Percentiles rank a stretch among this genome's conserved stretches.
Conservation (phyloP, 257 asterid genomes). For the Anisodus tanguticus region DNA sequence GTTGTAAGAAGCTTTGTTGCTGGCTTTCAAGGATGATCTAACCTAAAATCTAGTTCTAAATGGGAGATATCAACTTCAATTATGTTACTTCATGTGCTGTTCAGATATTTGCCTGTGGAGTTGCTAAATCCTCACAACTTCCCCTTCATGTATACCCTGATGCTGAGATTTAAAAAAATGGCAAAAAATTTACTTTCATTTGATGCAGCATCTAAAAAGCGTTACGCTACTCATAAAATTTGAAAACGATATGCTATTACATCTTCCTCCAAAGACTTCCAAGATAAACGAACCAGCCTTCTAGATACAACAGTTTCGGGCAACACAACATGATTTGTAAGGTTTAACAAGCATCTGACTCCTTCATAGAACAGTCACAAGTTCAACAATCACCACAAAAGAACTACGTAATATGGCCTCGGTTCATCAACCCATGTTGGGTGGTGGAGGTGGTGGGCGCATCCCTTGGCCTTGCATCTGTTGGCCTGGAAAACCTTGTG, state of each 20-base stretch:
- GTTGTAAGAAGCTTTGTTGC: no score
- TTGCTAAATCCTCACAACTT: neutral
- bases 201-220: neutral
- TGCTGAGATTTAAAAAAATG: neutral
- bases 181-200: neutral
- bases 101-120: neutral
- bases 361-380: neutral
- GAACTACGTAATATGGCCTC: neutral
- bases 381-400: neutral
- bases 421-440: constrained; percentile 64
- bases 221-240: neutral
- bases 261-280: neutral
- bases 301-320: neutral
- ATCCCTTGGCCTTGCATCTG: constrained; percentile 67
- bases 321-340: neutral
- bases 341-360: neutral
- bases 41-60: neutral
- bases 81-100: neutral
- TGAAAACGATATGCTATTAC: neutral
- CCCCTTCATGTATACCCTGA: neutral
- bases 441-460: constrained; percentile 77
- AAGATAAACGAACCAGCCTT: neutral
- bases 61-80: neutral
- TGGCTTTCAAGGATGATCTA: no score
- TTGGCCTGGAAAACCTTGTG: constrained; percentile 81